These are phyloP conservation scores for Nepenthes alata DNA, from an alignment of 179 eudicot species.

Conservation along the genomic window DNA sequence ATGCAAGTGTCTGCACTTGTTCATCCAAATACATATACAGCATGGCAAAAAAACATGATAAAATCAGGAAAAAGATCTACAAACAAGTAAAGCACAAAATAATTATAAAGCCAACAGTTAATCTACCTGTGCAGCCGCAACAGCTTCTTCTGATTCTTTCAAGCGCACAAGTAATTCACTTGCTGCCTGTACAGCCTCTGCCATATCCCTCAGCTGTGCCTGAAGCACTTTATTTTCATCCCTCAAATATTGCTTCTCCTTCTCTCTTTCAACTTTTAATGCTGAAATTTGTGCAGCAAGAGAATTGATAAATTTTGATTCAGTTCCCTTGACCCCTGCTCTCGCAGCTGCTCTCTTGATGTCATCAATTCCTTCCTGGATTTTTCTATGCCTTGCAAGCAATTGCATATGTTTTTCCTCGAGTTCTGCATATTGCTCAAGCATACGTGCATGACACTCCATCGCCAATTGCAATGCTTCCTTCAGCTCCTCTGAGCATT, in stretches of 20 bases:
- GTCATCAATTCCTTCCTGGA: slow-evolving; percentile 81
- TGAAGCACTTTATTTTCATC: slow-evolving; percentile 83
- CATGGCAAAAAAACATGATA: too few relatives aligned
- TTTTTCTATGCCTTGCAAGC: slow-evolving; percentile 68
- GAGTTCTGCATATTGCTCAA: slow-evolving; percentile 88
- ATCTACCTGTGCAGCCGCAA: slow-evolving; percentile 67
- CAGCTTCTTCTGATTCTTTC: slow-evolving; percentile 89
- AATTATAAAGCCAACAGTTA: background rate
- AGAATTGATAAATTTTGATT: slow-evolving; percentile 76
- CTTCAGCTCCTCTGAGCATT: slow-evolving; percentile 79
- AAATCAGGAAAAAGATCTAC: too few relatives aligned
- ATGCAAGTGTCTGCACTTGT: too few relatives aligned
- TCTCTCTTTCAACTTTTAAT: slow-evolving; percentile 75
- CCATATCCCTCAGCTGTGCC: slow-evolving; percentile 89
- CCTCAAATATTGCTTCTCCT: slow-evolving; percentile 61
- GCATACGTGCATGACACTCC: slow-evolving; percentile 98
- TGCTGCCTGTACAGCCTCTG: slow-evolving; percentile 98
- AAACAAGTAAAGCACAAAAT: background rate
- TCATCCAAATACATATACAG: too few relatives aligned
- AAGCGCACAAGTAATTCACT: slow-evolving; percentile 90
- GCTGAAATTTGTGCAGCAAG: slow-evolving; percentile 87
- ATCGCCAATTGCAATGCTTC: slow-evolving; percentile 92
- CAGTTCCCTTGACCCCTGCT: slow-evolving; percentile 82
- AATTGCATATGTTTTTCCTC: slow-evolving; percentile 78
- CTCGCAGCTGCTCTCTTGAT: slow-evolving; percentile 78